phyloP scores from a whole-genome alignment of 1,284 basidiomycete genomes.

The Ganoderma meredithae region DNA sequence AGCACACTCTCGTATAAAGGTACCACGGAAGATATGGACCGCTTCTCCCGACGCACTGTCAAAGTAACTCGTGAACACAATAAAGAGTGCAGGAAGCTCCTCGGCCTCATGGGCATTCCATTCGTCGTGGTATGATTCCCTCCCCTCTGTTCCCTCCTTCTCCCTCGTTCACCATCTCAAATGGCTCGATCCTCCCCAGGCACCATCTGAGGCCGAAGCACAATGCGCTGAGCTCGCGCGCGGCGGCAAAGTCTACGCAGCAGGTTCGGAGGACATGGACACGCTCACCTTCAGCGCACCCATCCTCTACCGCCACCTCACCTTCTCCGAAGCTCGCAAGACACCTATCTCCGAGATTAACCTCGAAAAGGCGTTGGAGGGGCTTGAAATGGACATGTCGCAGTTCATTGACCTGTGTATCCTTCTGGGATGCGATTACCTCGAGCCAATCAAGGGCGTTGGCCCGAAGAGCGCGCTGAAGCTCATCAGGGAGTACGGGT shows the following conservation, averaged over 20 bases:
- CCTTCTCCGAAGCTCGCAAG: conserved; percentile 99
- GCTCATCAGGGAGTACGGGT: conserved; percentile 88
- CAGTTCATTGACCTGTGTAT: conserved; percentile 99
- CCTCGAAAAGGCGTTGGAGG: conserved; percentile 85
- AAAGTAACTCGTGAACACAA: conserved; percentile 97
- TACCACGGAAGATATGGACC: conserved; percentile 92
- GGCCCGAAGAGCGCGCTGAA: conserved; percentile 97
- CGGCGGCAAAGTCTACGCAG: conserved; percentile 94
- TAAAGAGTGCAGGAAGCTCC: conserved; percentile 90
- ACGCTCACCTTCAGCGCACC: conserved; percentile 96
- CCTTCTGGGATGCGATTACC: conserved; percentile 97
- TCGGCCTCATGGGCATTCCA: conserved; percentile 97
- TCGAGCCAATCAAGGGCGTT: conserved; percentile 95
- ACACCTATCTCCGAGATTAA: conserved; percentile 96
- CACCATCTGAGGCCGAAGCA: conserved; percentile 98
- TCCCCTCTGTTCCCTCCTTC: not conserved
- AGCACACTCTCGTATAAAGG: conserved; percentile 45
- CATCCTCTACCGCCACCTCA: conserved; percentile 93
- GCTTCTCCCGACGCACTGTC: conserved; percentile 90
- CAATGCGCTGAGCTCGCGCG: conserved; percentile 98
- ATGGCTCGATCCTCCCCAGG: conserved; percentile 53
- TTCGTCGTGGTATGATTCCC: conserved; percentile 76
- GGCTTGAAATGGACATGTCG: conserved; percentile 92
- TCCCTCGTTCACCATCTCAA: not conserved
- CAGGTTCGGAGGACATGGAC: conserved; percentile 99